phyloP scores from a whole-genome alignment of 108 stramenopile species.

The Cylindrotheca closterium region DNA sequence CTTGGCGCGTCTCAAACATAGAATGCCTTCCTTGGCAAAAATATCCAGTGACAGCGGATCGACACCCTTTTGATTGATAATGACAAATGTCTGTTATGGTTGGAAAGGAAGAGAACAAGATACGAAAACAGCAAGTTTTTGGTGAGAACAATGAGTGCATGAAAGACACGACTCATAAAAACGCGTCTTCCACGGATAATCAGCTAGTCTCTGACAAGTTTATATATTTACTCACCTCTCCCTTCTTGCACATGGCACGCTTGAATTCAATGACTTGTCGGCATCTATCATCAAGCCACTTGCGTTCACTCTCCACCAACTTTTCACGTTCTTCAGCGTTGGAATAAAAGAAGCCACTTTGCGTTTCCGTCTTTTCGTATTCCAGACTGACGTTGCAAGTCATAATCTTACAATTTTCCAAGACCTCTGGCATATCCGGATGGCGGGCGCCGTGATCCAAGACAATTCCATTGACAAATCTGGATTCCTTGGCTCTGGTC shows the following conservation, averaged over 20 bases:
- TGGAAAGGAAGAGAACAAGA: background rate
- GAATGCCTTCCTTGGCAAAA: slow-evolving; percentile 99
- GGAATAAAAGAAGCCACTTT: slow-evolving; percentile 92
- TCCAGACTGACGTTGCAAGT: slow-evolving; percentile 98
- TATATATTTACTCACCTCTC: slow-evolving; percentile 56
- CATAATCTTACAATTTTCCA: slow-evolving; percentile 95
- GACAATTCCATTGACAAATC: slow-evolving; percentile 96
- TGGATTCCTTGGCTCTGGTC: slow-evolving; percentile 71
- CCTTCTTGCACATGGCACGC: slow-evolving; percentile 86
- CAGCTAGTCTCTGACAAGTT: too few relatives aligned
- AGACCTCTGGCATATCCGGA: slow-evolving; percentile 96
- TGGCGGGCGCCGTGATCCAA: slow-evolving; percentile 98
- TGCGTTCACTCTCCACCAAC: slow-evolving; percentile 95
- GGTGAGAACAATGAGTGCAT: background rate
- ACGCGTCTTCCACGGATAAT: too few relatives aligned
- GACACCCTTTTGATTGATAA: slow-evolving; percentile 99
- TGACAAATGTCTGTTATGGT: slow-evolving; percentile 77
- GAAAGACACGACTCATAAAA: background rate
- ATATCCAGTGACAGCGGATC: slow-evolving; percentile 97
- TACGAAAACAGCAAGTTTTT: background rate
- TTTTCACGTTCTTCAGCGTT: slow-evolving; percentile 97
- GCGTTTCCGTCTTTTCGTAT: slow-evolving; percentile 99
- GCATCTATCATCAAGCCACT: slow-evolving; percentile 98
- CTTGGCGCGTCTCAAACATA: slow-evolving; percentile 96
- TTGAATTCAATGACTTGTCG: slow-evolving; percentile 95